Evolutionary conservation across 805 yeast genomes (phyloP).

Genomic region (Komagataella populi): DNA sequence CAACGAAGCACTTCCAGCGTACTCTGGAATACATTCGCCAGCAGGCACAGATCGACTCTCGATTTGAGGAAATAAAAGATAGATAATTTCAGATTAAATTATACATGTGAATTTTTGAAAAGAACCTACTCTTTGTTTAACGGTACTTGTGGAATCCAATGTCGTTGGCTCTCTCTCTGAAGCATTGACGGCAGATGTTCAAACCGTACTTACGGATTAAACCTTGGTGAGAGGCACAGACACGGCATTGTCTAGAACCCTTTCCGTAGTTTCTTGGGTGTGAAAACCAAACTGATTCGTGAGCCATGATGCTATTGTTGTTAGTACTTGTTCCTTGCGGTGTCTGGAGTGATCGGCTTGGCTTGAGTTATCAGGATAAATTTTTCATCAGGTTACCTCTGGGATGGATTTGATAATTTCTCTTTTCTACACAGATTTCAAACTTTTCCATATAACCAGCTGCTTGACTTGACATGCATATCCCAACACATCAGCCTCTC

Average conservation of each 20-base stretch:
- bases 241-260: constrained; percentile 99
- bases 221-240: constrained; percentile 97
- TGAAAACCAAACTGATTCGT: constrained; percentile 99
- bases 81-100: constrained; percentile 1
- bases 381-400: not conserved
- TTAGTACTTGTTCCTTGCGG: not conserved
- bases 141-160: constrained; percentile 99
- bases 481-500: not conserved
- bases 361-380: not conserved
- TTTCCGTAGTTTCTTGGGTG: constrained; percentile 99
- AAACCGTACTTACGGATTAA: constrained; percentile 99
- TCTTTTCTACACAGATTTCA: not conserved
- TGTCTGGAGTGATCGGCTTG: not conserved
- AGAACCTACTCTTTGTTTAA: constrained; percentile 28
- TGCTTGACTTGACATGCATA: not conserved
- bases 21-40: constrained; percentile 57
- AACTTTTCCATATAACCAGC: not conserved
- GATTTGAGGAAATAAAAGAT: constrained; percentile 38
- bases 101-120: constrained; percentile 1
- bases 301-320: constrained; percentile 72
- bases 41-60: constrained; percentile 57
- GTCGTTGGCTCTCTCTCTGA: constrained; percentile 99
- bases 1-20: constrained; percentile 49
- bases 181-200: constrained; percentile 99
- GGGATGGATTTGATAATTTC: not conserved